Evolutionary conservation across 768 basidiomycete species (phyloP).

Genomic region (Leccinum longicurvipes): DNA sequence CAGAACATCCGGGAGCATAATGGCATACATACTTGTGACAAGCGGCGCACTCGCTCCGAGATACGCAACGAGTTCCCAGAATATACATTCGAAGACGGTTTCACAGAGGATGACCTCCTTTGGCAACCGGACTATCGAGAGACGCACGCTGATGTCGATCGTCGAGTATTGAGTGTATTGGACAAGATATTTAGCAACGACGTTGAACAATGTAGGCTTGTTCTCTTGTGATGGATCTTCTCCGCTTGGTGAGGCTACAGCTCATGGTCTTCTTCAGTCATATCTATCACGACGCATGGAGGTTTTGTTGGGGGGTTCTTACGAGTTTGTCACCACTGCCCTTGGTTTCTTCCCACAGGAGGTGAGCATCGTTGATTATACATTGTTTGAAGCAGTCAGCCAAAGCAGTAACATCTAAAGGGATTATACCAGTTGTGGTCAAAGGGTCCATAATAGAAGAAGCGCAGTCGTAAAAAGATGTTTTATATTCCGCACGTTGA

Average conservation of each 20-base stretch:
- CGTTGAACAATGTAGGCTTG: slow-evolving; percentile 38
- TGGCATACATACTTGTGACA: slow-evolving; percentile 70
- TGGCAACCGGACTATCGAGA: slow-evolving; percentile 37
- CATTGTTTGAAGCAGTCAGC: no score
- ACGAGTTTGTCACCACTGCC: slow-evolving; percentile 39
- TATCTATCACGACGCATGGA: slow-evolving; percentile 64
- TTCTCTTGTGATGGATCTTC: neutral
- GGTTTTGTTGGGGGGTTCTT: slow-evolving; percentile 61
- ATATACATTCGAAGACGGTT: slow-evolving; percentile 50
- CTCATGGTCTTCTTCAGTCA: slow-evolving; percentile 38
- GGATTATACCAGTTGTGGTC: slow-evolving; percentile 27
- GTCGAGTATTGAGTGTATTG: slow-evolving; percentile 35
- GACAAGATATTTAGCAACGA: slow-evolving; percentile 51
- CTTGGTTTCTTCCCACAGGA: slow-evolving; percentile 56
- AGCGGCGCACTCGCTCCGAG: slow-evolving; percentile 47
- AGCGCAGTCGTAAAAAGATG: neutral
- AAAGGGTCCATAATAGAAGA: slow-evolving; percentile 6
- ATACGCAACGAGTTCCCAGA: slow-evolving; percentile 38
- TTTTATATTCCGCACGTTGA: neutral
- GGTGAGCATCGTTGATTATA: slow-evolving; percentile 39
- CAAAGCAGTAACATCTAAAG: slow-evolving; percentile 4
- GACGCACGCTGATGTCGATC: slow-evolving; percentile 1
- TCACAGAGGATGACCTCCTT: slow-evolving; percentile 58
- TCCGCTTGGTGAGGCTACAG: neutral
- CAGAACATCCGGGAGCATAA: slow-evolving; percentile 63